Evolutionary conservation across 2,329 filamentous ascomycete species (phyloP).

Genomic region (Amylocarpus encephaloides): DNA sequence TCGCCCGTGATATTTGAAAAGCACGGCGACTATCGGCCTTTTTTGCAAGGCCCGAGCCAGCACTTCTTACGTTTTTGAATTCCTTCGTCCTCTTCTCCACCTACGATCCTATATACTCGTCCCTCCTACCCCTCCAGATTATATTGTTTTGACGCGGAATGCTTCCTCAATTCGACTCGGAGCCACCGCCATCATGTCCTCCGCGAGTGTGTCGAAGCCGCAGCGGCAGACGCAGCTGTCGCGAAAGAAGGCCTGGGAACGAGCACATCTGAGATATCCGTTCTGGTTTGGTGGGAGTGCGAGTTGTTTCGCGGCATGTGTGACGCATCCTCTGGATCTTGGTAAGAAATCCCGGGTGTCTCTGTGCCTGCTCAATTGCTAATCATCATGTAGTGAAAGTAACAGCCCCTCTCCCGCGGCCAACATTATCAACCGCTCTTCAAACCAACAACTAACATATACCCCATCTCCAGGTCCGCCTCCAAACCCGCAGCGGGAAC

Average conservation of each 20-base stretch:
- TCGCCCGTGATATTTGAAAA: too few species aligned
- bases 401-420: conserved; percentile 6
- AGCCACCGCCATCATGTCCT: conserved; percentile 21
- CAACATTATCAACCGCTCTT: conserved; percentile 1
- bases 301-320: conserved; percentile 81
- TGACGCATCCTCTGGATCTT: conserved; percentile 90
- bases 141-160: conserved; percentile 21
- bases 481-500: conserved; percentile 75
- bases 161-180: conserved; percentile 14
- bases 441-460: conserved; percentile 1
- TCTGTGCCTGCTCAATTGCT: conserved; percentile 5
- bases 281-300: conserved; percentile 98
- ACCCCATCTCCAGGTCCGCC: conserved; percentile 56
- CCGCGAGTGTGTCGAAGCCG: conserved; percentile 7
- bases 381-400: conserved; percentile 25
- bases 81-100: neutral
- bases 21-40: neutral
- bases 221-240: conserved; percentile 16
- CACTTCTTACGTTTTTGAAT: neutral
- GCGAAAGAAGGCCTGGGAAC: conserved; percentile 22
- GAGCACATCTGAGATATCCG: conserved; percentile 49
- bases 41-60: neutral
- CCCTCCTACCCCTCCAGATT: conserved; percentile 3
- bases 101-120: neutral
- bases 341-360: conserved; percentile 50